A percentile compares a stretch with the other conserved stretches of the same genome.
Evolutionary conservation across 2,329 filamentous ascomycete genomes (phyloP).

Genomic region (Hymenotorrendiella dingleyae): DNA sequence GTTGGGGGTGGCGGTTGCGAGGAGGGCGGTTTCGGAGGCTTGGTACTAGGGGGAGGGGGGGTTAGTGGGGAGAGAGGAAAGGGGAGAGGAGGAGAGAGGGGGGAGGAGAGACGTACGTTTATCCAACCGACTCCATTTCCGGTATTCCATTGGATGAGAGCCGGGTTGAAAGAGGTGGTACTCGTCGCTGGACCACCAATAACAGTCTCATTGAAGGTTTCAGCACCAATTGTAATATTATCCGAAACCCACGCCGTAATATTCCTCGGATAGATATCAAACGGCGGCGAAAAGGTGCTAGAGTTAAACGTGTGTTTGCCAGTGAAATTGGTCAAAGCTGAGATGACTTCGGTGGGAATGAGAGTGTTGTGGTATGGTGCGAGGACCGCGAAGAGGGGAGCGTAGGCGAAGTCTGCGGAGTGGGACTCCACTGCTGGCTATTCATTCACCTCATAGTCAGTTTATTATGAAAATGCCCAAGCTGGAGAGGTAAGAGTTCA

Average conservation of each 20-base stretch:
- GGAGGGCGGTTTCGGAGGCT: slow-evolving; percentile 35
- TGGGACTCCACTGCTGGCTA: slow-evolving; percentile 42
- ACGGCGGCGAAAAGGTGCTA: slow-evolving; percentile 52
- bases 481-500: neutral
- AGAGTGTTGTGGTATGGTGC: slow-evolving; percentile 43
- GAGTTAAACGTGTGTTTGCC: slow-evolving; percentile 48
- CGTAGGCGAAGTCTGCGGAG: slow-evolving; percentile 52
- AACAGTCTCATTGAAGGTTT: slow-evolving; percentile 50
- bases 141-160: slow-evolving; percentile 52
- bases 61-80: too few relatives aligned
- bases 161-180: slow-evolving; percentile 50
- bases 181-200: slow-evolving; percentile 49
- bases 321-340: slow-evolving; percentile 40
- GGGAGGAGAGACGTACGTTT: slow-evolving; percentile 22
- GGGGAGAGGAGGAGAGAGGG: too few relatives aligned
- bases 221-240: slow-evolving; percentile 53
- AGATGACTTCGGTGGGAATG: slow-evolving; percentile 35
- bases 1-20: slow-evolving; percentile 36
- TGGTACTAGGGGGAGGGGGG: slow-evolving; percentile 27
- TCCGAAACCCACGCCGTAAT: slow-evolving; percentile 52
- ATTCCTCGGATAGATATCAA: slow-evolving; percentile 50
- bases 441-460: too few relatives aligned
- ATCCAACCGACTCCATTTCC: slow-evolving; percentile 33
- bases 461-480: neutral
- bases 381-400: slow-evolving; percentile 50